Conservation (phyloP, 176 grass and related monocot species). For the Avena insularis region DNA sequence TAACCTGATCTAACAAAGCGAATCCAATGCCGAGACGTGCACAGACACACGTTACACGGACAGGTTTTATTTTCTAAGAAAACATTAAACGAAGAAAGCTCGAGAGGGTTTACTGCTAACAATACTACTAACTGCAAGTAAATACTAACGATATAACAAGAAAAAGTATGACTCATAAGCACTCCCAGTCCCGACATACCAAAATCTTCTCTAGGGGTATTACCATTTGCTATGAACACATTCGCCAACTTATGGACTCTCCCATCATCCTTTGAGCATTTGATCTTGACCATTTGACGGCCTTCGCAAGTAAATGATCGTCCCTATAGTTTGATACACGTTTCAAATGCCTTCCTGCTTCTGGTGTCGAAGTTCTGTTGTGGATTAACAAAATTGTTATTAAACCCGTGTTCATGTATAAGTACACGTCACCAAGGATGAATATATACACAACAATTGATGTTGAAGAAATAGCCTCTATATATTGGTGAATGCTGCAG, state of each 20-base stretch:
- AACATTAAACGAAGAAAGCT: too few relatives aligned
- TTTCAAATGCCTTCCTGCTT: background rate
- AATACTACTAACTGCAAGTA: too few relatives aligned
- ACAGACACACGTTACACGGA: too few relatives aligned
- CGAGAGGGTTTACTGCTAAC: too few relatives aligned
- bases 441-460: constrained; percentile 3
- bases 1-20: too few relatives aligned
- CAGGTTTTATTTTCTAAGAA: too few relatives aligned
- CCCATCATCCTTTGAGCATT: background rate
- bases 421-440: background rate
- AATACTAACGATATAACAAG: too few relatives aligned
- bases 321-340: background rate
- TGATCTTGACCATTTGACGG: constrained; percentile 2
- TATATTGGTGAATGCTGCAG: constrained; percentile 29
- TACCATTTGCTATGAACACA: constrained; percentile 23
- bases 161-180: constrained; percentile 2
- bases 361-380: background rate
- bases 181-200: background rate
- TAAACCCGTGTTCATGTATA: background rate
- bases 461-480: constrained; percentile 24
- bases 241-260: constrained; percentile 28
- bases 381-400: background rate
- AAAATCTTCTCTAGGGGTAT: constrained; percentile 15
- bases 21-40: too few relatives aligned
- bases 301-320: constrained; percentile 8